phyloP scores from a whole-genome alignment of 148 eudicot genomes.

The Vaccinium vitisidaea region DNA sequence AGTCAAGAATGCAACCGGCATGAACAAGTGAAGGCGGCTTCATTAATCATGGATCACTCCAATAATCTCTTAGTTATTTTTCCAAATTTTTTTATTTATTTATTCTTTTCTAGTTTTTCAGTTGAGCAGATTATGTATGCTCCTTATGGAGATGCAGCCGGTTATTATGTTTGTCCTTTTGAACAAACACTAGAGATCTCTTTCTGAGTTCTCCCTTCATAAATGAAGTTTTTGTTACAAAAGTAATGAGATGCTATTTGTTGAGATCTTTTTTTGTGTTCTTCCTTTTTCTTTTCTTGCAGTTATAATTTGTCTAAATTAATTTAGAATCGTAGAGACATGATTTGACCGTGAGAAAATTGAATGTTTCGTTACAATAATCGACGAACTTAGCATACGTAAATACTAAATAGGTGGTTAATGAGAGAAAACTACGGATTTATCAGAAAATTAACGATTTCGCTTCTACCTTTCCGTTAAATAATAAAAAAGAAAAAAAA shows the following conservation, averaged over 20 bases:
- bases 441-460: no score
- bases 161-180: not conserved
- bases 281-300: not conserved
- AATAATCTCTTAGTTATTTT: not conserved
- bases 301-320: no score
- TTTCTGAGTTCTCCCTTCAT: slow-evolving; percentile 6
- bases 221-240: not conserved
- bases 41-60: not conserved
- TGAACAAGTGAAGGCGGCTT: slow-evolving; percentile 38
- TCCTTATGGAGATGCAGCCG: not conserved
- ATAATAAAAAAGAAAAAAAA: no score
- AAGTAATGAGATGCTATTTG: not conserved
- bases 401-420: not conserved
- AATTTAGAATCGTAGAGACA: no score
- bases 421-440: not conserved
- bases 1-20: slow-evolving; percentile 59
- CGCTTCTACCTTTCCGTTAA: not conserved
- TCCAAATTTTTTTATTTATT: not conserved
- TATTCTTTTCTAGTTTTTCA: not conserved
- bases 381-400: no score
- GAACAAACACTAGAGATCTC: not conserved
- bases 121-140: not conserved
- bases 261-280: not conserved
- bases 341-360: no score
- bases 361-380: no score